Conservation (phyloP, 2,329 filamentous ascomycete species). For the Plenodomus biglobosus region DNA sequence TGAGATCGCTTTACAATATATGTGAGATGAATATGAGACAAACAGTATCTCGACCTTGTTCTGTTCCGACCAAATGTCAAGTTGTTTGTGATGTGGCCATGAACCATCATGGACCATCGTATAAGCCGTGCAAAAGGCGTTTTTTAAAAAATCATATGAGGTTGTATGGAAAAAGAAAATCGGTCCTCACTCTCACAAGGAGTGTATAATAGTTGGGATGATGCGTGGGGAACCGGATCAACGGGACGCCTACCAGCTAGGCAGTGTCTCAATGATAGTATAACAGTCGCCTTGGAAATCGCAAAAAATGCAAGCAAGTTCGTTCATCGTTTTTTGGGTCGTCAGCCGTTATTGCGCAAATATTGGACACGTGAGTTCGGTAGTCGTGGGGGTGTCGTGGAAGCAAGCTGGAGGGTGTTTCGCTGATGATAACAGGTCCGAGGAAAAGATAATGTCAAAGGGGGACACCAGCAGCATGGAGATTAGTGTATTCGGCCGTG, state of each 20-base stretch:
- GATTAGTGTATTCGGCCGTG: slow-evolving; percentile 3
- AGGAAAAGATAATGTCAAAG: slow-evolving; percentile 17
- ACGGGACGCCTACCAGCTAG: slow-evolving; percentile 42
- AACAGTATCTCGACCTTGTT: not conserved
- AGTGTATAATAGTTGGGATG: not conserved
- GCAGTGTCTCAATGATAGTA: slow-evolving; percentile 27
- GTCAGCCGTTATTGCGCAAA: slow-evolving; percentile 39
- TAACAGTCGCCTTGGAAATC: slow-evolving; percentile 38
- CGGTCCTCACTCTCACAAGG: not conserved
- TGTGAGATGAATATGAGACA: not conserved
- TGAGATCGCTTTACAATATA: not conserved
- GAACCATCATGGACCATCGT: not conserved
- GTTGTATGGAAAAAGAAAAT: not conserved
- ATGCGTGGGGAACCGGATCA: slow-evolving; percentile 22
- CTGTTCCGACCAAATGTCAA: not conserved
- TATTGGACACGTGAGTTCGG: slow-evolving; percentile 38
- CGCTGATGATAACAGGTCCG: slow-evolving; percentile 27
- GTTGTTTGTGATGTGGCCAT: not conserved
- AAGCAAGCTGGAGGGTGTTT: slow-evolving; percentile 27
- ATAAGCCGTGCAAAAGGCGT: not conserved
- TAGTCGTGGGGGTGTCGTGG: slow-evolving; percentile 27
- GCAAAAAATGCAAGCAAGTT: slow-evolving; percentile 34
- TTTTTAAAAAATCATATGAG: not conserved
- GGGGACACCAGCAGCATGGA: slow-evolving; percentile 12
- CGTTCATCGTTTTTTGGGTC: slow-evolving; percentile 40